Evolutionary conservation across 495 filamentous ascomycete genomes (phyloP).

Genomic region (Annulohypoxylon moriforme): DNA sequence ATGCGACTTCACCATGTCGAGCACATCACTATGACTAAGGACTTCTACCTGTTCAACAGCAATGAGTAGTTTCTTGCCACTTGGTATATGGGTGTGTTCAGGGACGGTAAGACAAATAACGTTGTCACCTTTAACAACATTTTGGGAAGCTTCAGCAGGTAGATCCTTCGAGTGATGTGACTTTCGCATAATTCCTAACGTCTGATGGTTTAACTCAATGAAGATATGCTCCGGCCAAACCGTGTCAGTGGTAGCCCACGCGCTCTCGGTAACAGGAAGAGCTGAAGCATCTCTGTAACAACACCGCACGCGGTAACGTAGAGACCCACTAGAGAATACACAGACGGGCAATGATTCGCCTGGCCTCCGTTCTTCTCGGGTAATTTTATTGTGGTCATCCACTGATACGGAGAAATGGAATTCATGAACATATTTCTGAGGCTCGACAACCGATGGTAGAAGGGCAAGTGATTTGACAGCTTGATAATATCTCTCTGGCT

Average conservation of each 20-base stretch:
- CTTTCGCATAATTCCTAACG: slow-evolving; percentile 71
- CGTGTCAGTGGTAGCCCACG: slow-evolving; percentile 72
- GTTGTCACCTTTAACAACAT: slow-evolving; percentile 67
- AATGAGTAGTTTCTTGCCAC: slow-evolving; percentile 57
- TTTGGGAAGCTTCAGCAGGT: slow-evolving; percentile 75
- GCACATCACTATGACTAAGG: slow-evolving; percentile 61
- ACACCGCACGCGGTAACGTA: slow-evolving; percentile 55
- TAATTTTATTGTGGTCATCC: slow-evolving; percentile 45
- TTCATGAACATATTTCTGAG: slow-evolving; percentile 44
- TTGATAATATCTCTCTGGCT: slow-evolving; percentile 58
- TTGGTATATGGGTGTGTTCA: slow-evolving; percentile 24
- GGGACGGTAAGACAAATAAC: slow-evolving; percentile 66
- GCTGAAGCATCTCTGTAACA: slow-evolving; percentile 34
- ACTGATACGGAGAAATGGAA: slow-evolving; percentile 52
- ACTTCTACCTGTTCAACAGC: slow-evolving; percentile 73
- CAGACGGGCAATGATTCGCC: slow-evolving; percentile 44
- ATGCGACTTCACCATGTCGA: slow-evolving; percentile 51
- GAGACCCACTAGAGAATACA: slow-evolving; percentile 51
- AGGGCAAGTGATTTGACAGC: slow-evolving; percentile 59
- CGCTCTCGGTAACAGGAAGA: slow-evolving; percentile 45
- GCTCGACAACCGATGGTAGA: slow-evolving; percentile 51
- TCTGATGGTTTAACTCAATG: slow-evolving; percentile 70
- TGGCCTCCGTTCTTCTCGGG: slow-evolving; percentile 15
- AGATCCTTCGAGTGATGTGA: slow-evolving; percentile 78
- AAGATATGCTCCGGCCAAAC: slow-evolving; percentile 79